Evolutionary conservation across 2,329 filamentous ascomycete species (phyloP).

Genomic region (Mariannaea elegans): DNA sequence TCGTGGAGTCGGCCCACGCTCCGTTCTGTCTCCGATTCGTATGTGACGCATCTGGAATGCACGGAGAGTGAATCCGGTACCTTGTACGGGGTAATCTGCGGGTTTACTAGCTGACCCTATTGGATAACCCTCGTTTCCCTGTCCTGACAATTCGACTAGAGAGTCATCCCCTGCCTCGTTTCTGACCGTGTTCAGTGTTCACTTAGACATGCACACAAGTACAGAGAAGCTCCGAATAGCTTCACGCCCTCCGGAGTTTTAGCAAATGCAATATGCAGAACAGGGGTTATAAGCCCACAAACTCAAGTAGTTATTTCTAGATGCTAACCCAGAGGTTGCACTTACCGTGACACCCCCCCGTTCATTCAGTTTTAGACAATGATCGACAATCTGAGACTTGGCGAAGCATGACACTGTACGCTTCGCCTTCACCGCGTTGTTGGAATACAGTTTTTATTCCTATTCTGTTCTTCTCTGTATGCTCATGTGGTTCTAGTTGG

Average conservation of each 20-base stretch:
- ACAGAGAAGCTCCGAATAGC: not conserved
- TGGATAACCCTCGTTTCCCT: too few species aligned
- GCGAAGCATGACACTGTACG: constrained; percentile 14
- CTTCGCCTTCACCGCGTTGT: not conserved
- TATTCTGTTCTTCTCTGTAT: constrained; percentile 10
- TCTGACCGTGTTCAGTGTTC: too few species aligned
- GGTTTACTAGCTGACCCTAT: too few species aligned
- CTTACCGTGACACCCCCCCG: constrained; percentile 9
- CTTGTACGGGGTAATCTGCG: too few species aligned
- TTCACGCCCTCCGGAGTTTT: not conserved
- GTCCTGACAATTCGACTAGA: too few species aligned
- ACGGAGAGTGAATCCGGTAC: not conserved
- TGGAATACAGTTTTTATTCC: constrained; percentile 6
- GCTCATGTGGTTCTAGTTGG: not conserved
- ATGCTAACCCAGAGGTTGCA: constrained; percentile 5
- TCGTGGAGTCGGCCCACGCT: constrained; percentile 5
- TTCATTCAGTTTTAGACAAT: constrained; percentile 1
- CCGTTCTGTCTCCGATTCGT: constrained; percentile 6
- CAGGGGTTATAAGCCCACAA: not conserved
- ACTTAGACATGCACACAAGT: not conserved
- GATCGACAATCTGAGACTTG: constrained; percentile 19
- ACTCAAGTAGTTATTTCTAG: not conserved
- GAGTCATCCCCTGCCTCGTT: too few species aligned
- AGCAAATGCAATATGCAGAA: too few species aligned
- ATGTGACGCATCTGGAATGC: constrained; percentile 21